A percentile compares a stretch with the other conserved stretches of the same genome.
These are phyloP conservation scores for Golubevia pallescens DNA, from an alignment of 1,284 basidiomycete genomes.

Conservation along the genomic window DNA sequence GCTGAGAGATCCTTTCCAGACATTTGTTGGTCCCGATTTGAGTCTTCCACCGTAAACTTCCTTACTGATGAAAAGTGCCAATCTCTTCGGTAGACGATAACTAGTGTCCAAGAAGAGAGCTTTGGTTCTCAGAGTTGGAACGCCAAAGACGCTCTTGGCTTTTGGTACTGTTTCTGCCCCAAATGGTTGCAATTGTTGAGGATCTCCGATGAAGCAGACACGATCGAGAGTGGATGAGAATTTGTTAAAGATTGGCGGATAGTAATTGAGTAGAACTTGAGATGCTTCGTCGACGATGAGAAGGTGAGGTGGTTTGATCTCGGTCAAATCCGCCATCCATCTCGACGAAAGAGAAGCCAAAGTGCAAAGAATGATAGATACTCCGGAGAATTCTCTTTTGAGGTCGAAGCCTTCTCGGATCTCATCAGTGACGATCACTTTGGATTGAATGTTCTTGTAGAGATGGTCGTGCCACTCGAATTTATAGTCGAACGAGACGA, in stretches of 20 bases:
- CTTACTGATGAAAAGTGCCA: conserved; percentile 9
- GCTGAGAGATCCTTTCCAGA: neutral
- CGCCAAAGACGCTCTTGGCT: conserved; percentile 11
- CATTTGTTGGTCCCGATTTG: neutral
- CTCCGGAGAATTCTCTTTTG: neutral
- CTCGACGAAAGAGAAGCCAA: conserved; percentile 1
- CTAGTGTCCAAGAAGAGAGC: conserved; percentile 8
- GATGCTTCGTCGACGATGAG: conserved; percentile 17
- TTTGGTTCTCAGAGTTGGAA: conserved; percentile 4
- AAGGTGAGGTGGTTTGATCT: conserved; percentile 4
- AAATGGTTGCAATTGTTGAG: conserved; percentile 12
- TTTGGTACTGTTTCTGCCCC: conserved; percentile 7
- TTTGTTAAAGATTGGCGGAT: conserved; percentile 7
- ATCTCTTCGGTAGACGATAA: conserved; percentile 9
- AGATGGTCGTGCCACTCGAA: conserved; percentile 15
- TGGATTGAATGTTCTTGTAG: conserved; percentile 1
- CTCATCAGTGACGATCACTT: conserved; percentile 2
- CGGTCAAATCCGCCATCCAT: neutral
- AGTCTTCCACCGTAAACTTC: conserved; percentile 10
- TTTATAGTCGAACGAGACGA: neutral
- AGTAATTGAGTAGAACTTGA: conserved; percentile 8
- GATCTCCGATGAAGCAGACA: conserved; percentile 15
- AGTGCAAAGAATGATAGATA: conserved; percentile 5
- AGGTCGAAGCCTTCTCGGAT: neutral
- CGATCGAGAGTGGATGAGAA: conserved; percentile 6